Evolutionary conservation across 2,329 filamentous ascomycete genomes (phyloP).

Genomic region (Fusarium burgessii): DNA sequence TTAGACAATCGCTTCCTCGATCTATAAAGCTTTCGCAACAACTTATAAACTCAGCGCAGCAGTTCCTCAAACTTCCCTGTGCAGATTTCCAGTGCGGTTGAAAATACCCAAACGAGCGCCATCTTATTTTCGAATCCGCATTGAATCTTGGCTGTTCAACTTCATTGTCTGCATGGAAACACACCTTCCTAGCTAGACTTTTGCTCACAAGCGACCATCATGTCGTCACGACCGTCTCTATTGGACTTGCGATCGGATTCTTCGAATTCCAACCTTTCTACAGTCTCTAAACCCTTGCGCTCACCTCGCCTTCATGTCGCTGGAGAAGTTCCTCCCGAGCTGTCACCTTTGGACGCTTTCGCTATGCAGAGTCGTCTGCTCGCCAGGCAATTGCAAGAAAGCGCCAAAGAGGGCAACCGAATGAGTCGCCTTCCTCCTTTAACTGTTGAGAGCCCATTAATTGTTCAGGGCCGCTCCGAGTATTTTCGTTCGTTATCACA

Average conservation of each 20-base stretch:
- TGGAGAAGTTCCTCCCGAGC: conserved; percentile 85
- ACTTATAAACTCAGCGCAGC: conserved; percentile 2
- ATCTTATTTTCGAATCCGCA: neutral
- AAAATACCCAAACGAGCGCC: conserved; percentile 1
- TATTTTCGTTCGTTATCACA: conserved; percentile 83
- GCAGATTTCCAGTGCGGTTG: neutral
- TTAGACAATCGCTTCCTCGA: conserved; percentile 15
- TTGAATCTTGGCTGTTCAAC: conserved; percentile 1
- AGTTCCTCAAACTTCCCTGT: neutral
- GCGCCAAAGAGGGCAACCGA: conserved; percentile 77
- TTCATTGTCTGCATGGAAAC: conserved; percentile 36
- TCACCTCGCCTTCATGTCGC: conserved; percentile 83
- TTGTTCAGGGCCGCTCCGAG: conserved; percentile 79
- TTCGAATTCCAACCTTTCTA: conserved; percentile 59
- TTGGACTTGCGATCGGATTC: conserved; percentile 72
- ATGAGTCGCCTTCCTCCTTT: conserved; percentile 88
- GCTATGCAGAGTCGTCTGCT: conserved; percentile 90
- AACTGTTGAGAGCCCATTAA: conserved; percentile 83
- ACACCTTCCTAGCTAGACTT: conserved; percentile 20
- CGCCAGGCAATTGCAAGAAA: conserved; percentile 87
- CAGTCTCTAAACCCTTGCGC: conserved; percentile 66
- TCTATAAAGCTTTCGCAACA: conserved; percentile 7
- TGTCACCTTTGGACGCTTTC: conserved; percentile 96
- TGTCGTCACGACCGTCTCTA: conserved; percentile 68
- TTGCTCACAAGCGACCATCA: conserved; percentile 47